Conservation (phyloP, 2,329 filamentous ascomycete species). For the Aspergillus ochraceoroseus region DNA sequence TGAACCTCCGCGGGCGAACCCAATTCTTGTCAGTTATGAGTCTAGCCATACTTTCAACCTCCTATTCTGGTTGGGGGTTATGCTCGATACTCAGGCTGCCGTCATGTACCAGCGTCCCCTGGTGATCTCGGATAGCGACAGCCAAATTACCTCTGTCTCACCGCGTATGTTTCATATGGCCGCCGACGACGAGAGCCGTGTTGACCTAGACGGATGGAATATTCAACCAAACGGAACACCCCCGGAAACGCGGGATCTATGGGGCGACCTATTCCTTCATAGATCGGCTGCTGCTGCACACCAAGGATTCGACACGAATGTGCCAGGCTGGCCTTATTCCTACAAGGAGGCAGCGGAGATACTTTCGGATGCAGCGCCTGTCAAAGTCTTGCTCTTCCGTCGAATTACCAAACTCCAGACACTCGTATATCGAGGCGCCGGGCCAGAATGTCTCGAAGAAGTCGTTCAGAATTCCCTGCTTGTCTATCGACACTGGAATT, state of each 20-base stretch:
- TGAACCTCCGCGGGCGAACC: slow-evolving; percentile 4
- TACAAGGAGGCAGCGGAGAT: slow-evolving; percentile 3
- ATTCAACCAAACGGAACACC: not conserved
- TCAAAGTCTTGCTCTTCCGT: slow-evolving; percentile 8
- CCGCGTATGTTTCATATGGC: no score
- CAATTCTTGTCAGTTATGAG: slow-evolving; percentile 21
- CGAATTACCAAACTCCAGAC: slow-evolving; percentile 10
- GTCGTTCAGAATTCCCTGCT: slow-evolving; percentile 1
- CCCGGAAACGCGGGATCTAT: not conserved
- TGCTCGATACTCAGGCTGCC: slow-evolving; percentile 56
- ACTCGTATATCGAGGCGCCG: slow-evolving; percentile 4
- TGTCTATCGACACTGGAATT: slow-evolving; percentile 6
- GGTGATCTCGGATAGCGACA: slow-evolving; percentile 7
- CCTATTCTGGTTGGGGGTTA: slow-evolving; percentile 55
- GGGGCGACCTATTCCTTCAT: slow-evolving; percentile 8
- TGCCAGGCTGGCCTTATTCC: slow-evolving; percentile 3
- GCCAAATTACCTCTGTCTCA: slow-evolving; percentile 4
- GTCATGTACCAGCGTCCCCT: slow-evolving; percentile 45
- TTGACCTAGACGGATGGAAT: slow-evolving; percentile 3
- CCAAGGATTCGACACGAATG: not conserved
- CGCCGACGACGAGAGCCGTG: not conserved
- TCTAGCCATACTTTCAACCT: slow-evolving; percentile 49
- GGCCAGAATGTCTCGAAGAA: not conserved
- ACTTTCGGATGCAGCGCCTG: slow-evolving; percentile 5
- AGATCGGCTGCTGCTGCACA: not conserved